Percentiles rank a stretch among this genome's conserved stretches.
Conservation (phyloP, 257 asterid species). For the Lycium ferocissimum region DNA sequence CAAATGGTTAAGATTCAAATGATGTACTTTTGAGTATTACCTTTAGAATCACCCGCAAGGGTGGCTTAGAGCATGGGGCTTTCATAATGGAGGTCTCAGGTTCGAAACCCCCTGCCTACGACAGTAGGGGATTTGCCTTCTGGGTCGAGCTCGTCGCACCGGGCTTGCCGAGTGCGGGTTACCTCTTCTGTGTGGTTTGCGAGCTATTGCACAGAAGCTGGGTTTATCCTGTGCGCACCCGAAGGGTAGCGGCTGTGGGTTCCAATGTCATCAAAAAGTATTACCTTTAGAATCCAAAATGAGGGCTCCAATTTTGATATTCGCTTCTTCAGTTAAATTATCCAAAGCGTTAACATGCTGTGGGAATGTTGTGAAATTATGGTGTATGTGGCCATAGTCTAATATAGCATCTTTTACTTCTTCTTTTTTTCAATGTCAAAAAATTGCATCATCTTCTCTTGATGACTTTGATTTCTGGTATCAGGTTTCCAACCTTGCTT, state of each 20-base stretch:
- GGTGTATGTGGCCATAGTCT: background rate
- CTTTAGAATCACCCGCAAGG: background rate
- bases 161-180: too few species aligned
- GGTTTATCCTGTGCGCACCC: too few species aligned
- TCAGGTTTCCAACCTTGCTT: constrained; percentile 75
- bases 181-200: too few species aligned
- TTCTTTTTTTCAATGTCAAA: background rate
- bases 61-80: too few species aligned
- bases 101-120: too few species aligned
- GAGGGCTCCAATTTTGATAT: constrained; percentile 7
- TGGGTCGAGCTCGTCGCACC: too few species aligned
- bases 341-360: background rate
- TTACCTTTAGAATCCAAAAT: constrained; percentile 1
- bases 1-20: background rate
- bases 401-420: background rate
- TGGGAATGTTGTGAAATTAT: background rate
- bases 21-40: background rate
- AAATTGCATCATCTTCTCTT: constrained; percentile 3
- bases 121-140: too few species aligned
- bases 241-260: too few species aligned
- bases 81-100: too few species aligned
- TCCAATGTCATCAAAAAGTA: background rate
- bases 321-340: background rate
- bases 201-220: too few species aligned
- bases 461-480: constrained; percentile 25